Evolutionary conservation across 768 basidiomycete species (phyloP), one percentile per base, ranked within the genome.

Genomic region (Boletus tomentosulus): DNA sequence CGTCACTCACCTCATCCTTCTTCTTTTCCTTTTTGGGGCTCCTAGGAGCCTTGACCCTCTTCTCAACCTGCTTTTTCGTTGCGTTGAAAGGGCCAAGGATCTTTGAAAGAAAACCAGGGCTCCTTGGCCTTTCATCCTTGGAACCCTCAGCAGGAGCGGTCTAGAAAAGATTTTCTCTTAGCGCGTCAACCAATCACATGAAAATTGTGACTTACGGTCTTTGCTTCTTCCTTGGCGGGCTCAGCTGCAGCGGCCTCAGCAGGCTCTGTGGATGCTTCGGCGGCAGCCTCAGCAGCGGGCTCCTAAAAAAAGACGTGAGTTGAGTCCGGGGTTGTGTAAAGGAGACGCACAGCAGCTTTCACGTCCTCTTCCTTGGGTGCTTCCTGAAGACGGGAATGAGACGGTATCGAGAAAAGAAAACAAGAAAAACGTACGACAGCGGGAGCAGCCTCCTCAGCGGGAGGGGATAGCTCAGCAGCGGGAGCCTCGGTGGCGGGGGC

Each of bases 11-110:
- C 75, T 83, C 83, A 12, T 86, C 83, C 75, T 87, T 86, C 78
- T 87, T 88, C 77, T 88, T 87, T 69, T 85, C 82, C 74, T 87
- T 87, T 79, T 87, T 89, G 34, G 85, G 83, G 71, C 83, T 86
- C 82, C 82, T 89, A 66, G 85, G 80, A 64, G 76, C 78, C 58
- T 73, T 78, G 70, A 78, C 78, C 58, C 71, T 76, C 73, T 79
- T 89, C 61, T 85, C 83, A 51, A 71, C 75, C 69, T 77, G 78
- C 57, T 67, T 68, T 71, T 74, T 19, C 19, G 19, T 19, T 19
- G 19, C 19, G 19, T 1, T 90, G 80, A 92, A 85, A 39, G 87
- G 81, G 28, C 84, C 84, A 55, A 95, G 84, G 57, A 95, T 74
- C 73, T 87, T 93, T 62, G 83, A 68, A 53, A 95, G 78, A 60